These are phyloP conservation scores for Solanum pimpinellifolium DNA, from an alignment of 257 asterid species.

Conservation along the genomic window DNA sequence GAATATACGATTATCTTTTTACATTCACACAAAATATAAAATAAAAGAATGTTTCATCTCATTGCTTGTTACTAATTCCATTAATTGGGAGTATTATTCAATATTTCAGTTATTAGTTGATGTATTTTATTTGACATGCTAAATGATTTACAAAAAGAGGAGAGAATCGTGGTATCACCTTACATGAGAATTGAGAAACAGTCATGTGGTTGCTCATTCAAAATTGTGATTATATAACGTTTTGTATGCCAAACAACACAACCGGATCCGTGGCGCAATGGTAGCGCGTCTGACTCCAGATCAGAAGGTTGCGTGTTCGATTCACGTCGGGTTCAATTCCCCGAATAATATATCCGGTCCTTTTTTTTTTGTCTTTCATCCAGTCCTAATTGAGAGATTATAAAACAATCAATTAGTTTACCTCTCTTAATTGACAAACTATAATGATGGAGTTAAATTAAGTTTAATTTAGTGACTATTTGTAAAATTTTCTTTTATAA, in stretches of 20 bases:
- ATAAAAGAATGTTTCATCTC: not conserved
- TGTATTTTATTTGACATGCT: not conserved
- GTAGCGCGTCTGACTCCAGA: slow-evolving; percentile 98
- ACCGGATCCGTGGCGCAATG: slow-evolving; percentile 35
- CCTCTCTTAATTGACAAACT: not conserved
- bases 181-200: too few relatives aligned
- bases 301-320: slow-evolving; percentile 99
- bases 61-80: not conserved
- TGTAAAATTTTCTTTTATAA: too few relatives aligned
- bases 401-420: too few relatives aligned
- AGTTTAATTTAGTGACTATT: too few relatives aligned
- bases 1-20: not conserved
- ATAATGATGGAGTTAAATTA: too few relatives aligned
- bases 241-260: not conserved
- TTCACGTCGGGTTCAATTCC: slow-evolving; percentile 66
- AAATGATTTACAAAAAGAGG: not conserved
- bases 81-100: not conserved
- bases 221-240: fast-evolving
- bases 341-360: not conserved
- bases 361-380: too few relatives aligned
- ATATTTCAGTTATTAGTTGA: not conserved
- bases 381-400: too few relatives aligned
- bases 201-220: not conserved
- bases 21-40: not conserved
- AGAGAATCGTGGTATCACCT: not conserved